phyloP scores from a whole-genome alignment of 1,284 basidiomycete genomes.

The Cerrena zonata region DNA sequence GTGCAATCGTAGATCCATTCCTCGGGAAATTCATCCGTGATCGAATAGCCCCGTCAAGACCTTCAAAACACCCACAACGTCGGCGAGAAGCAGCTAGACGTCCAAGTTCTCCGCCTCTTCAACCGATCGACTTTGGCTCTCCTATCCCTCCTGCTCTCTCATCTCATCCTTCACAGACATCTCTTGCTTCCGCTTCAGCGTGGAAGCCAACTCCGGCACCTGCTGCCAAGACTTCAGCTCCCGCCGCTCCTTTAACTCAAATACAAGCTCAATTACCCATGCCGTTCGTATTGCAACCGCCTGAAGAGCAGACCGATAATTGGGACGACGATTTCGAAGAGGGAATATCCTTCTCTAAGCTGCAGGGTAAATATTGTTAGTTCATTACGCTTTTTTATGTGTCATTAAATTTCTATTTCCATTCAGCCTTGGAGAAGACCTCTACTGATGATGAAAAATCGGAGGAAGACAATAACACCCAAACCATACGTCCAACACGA shows the following conservation, averaged over 20 bases:
- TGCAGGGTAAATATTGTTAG: slow-evolving; percentile 62
- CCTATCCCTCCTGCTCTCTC: slow-evolving; percentile 20
- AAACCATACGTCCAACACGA: slow-evolving; percentile 68
- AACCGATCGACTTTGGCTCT: slow-evolving; percentile 27
- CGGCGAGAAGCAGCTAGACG: slow-evolving; percentile 32
- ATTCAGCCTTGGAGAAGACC: slow-evolving; percentile 56
- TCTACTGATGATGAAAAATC: slow-evolving; percentile 54
- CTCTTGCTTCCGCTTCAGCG: slow-evolving; percentile 4
- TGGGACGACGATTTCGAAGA: slow-evolving; percentile 99
- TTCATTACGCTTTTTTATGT: no score
- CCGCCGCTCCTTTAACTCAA: slow-evolving; percentile 12
- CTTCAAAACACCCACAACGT: slow-evolving; percentile 53
- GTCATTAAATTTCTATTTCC: no score
- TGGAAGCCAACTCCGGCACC: slow-evolving; percentile 23
- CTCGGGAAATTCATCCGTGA: background rate
- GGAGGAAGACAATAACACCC: slow-evolving; percentile 68
- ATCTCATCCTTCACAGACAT: slow-evolving; percentile 15
- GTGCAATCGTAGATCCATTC: slow-evolving; percentile 19
- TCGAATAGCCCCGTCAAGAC: slow-evolving; percentile 34
- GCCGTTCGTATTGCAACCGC: slow-evolving; percentile 47
- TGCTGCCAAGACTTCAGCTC: slow-evolving; percentile 13
- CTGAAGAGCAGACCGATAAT: slow-evolving; percentile 83
- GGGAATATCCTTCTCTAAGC: slow-evolving; percentile 80
- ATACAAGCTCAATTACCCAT: slow-evolving; percentile 30
- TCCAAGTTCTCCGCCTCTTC: slow-evolving; percentile 23